Evolutionary conservation across 306 rosid genomes (phyloP).

Genomic region (Pyrus betulifolia): DNA sequence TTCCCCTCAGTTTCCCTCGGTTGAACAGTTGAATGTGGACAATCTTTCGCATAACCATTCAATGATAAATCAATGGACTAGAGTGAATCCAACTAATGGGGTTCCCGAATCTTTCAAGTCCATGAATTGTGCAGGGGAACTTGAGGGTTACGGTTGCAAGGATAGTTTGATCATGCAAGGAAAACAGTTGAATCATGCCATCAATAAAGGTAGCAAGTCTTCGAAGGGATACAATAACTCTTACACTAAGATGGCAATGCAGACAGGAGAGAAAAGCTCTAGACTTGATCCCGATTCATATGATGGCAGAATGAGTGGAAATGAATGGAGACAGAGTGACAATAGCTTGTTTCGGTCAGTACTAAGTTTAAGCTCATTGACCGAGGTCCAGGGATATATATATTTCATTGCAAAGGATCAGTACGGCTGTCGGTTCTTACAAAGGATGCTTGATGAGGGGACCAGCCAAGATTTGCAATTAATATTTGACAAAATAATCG

Average conservation of each 20-base stretch:
- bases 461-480: conserved; percentile 30
- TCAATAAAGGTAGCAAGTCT: conserved; percentile 12
- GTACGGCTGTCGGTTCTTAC: conserved; percentile 60
- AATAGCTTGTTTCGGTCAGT: conserved; percentile 6
- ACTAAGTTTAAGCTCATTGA: conserved; percentile 24
- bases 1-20: conserved; percentile 19
- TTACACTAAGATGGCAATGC: conserved; percentile 1
- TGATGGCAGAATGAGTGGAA: conserved; percentile 14
- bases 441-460: conserved; percentile 49
- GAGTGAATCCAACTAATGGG: background rate
- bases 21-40: conserved; percentile 13
- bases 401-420: conserved; percentile 61
- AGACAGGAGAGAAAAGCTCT: conserved; percentile 19
- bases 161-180: conserved; percentile 35
- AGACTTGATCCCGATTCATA: background rate
- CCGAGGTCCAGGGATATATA: conserved; percentile 29
- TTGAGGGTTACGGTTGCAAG: conserved; percentile 31
- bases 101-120: conserved; percentile 10
- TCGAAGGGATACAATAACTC: conserved; percentile 6
- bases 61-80: conserved; percentile 11
- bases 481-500: conserved; percentile 43
- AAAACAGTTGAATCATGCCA: conserved; percentile 15
- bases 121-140: conserved; percentile 13
- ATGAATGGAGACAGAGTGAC: conserved; percentile 7
- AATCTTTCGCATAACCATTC: conserved; percentile 11